A percentile compares a stretch with the other conserved stretches of the same genome.
These are phyloP conservation scores for Fraxinus sp. DNA, from an alignment of 305 asterid species.

Conservation along the genomic window DNA sequence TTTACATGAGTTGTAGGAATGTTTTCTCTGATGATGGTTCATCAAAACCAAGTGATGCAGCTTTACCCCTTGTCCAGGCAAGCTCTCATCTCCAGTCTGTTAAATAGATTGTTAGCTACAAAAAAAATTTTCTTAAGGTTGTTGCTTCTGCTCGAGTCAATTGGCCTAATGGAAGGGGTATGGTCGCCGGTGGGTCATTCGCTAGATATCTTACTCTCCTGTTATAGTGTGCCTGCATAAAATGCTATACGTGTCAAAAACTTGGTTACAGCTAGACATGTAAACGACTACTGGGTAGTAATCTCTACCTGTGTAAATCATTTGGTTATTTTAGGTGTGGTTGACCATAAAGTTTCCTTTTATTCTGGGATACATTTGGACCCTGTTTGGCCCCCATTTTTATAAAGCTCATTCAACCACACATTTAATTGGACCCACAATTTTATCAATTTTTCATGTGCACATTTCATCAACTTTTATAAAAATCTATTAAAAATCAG, in stretches of 20 bases:
- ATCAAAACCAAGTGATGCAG: constrained; percentile 53
- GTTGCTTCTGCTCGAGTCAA: background rate
- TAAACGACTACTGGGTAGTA: background rate
- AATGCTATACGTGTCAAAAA: background rate
- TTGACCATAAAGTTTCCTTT: background rate
- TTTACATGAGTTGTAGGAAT: constrained; percentile 45
- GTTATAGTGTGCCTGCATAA: background rate
- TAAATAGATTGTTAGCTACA: background rate
- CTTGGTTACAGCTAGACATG: background rate
- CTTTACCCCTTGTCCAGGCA: constrained; percentile 68
- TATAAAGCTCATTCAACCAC: background rate
- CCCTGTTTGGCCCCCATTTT: background rate
- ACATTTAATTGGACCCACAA: background rate
- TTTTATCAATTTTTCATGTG: background rate
- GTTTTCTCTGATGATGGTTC: constrained; percentile 67
- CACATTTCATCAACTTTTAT: background rate
- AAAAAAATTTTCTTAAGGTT: background rate
- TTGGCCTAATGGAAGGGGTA: background rate
- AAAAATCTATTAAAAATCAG: background rate
- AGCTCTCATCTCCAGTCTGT: constrained; percentile 21
- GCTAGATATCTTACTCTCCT: background rate
- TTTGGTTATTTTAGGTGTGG: background rate
- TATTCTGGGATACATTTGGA: background rate
- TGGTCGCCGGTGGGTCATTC: background rate
- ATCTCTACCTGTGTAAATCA: background rate